A percentile compares a stretch with the other conserved stretches of the same genome.
Evolutionary conservation across 106 monocot species (phyloP).

Genomic region (Cymbidium sinense): DNA sequence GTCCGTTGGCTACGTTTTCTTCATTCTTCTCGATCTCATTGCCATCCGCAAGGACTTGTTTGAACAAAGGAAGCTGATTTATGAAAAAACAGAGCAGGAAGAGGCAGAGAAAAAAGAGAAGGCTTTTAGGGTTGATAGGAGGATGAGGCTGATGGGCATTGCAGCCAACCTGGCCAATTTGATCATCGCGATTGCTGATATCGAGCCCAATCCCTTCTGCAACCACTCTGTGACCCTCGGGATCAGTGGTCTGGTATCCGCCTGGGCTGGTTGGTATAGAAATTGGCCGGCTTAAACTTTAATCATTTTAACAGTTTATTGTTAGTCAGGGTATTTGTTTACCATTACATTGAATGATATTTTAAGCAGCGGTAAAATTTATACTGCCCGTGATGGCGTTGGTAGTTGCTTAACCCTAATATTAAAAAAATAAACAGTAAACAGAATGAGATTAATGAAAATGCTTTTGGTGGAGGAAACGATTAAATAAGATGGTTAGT

Average conservation of each 20-base stretch:
- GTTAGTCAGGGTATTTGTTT: too few relatives aligned
- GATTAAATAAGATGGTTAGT: too few relatives aligned
- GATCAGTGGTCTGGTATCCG: slow-evolving; percentile 86
- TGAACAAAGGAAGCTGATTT: slow-evolving; percentile 31
- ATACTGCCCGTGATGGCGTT: too few relatives aligned
- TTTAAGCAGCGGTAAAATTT: too few relatives aligned
- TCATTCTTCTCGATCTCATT: slow-evolving; percentile 61
- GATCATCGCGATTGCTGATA: slow-evolving; percentile 72
- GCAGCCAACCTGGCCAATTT: slow-evolving; percentile 79
- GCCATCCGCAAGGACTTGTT: slow-evolving; percentile 42
- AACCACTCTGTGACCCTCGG: slow-evolving; percentile 77
- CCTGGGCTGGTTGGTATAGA: slow-evolving; percentile 98
- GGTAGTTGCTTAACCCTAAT: too few relatives aligned
- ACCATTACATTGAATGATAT: too few relatives aligned
- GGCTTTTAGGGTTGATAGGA: slow-evolving; percentile 43
- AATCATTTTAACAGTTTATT: neutral
- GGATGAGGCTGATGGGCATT: slow-evolving; percentile 88
- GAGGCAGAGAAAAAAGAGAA: slow-evolving; percentile 10
- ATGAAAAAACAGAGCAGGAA: neutral
- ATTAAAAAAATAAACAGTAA: too few relatives aligned
- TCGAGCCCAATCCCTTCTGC: slow-evolving; percentile 85
- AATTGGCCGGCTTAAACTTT: slow-evolving; percentile 56
- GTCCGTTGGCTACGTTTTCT: slow-evolving; percentile 76
- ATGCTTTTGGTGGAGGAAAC: too few relatives aligned
- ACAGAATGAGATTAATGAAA: too few relatives aligned